Evolutionary conservation across 495 filamentous ascomycete genomes (phyloP), one percentile per base, ranked within the genome.

Genomic region (Penicillium pulvis): DNA sequence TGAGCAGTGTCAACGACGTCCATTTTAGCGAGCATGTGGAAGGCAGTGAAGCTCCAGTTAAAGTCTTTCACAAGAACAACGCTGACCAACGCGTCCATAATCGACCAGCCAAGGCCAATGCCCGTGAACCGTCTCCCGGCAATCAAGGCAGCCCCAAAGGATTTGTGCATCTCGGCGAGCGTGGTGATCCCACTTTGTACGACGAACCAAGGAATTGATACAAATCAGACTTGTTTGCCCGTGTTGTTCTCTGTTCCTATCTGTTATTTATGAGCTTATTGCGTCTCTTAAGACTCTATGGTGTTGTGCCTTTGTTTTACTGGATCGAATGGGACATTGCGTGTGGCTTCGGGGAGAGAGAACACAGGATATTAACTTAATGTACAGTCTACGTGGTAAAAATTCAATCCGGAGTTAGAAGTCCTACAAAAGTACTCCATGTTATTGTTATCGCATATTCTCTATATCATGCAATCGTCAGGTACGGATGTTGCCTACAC

Each of bases 1-100:
- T 98, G 7, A 87, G 86, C 70, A 85, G 83, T 50, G 82, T 97
- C 68, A 96, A 96, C 72, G 85, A 91, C 44, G 84, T 93, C 26
- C 81, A 84, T 57, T 78, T 93, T 55, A 83, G 81, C 55, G 81
- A 85, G 53, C 82, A 86, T 44, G 77, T 88, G 2, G 75, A 83
- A 33, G 75, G 81, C 44, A 73, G 75, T 12, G 76, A 81, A 39
- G 70, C 82, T 2, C 82, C 87, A 1, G 78, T 95, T 28, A 94
- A 92, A 68, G 83, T 96, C 6, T 92, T 85, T 62, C 78, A 86
- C 57, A 92, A 92, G 77, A 97, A 97, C 51, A 79, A 83, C 7
- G 70, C 75, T 35, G 74, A 69, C 19, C 81, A 82, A 59, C 72
- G 70, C 19, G 55, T 76, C 14, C 70, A 78, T 44, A 75, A 75